Percentiles rank a stretch among this genome's conserved stretches.
Evolutionary conservation across 768 basidiomycete species (phyloP).

Genomic region (Sarcomyxa edulis): DNA sequence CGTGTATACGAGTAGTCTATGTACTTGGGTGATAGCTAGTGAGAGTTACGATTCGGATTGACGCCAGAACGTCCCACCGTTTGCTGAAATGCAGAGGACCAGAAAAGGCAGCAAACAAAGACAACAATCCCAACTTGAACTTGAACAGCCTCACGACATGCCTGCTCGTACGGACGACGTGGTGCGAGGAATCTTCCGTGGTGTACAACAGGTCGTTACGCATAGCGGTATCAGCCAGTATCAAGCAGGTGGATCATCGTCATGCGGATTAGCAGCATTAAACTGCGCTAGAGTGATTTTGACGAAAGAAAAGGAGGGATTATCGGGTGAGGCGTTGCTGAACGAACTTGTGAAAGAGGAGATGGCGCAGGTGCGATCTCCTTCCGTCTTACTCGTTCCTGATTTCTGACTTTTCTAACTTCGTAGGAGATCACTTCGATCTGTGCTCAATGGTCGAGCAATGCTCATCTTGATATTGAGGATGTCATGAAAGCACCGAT

Average conservation of each 20-base stretch:
- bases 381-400: no score
- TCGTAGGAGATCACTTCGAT: conserved; percentile 9
- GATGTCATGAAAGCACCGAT: background rate
- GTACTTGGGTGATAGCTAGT: no score
- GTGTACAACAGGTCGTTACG: no score
- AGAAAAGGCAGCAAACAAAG: no score
- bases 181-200: no score
- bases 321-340: background rate
- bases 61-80: no score
- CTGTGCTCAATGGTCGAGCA: conserved; percentile 7
- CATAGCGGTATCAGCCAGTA: conserved; percentile 4
- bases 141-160: no score
- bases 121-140: no score
- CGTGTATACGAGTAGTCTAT: no score
- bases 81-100: no score
- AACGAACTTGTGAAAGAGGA: background rate
- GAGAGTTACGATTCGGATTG: no score
- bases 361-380: background rate
- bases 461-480: conserved; percentile 7
- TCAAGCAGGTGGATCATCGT: background rate
- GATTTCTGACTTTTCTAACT: background rate
- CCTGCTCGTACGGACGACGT: no score
- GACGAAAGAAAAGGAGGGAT: conserved; percentile 1
- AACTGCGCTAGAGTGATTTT: conserved; percentile 2
- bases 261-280: conserved; percentile 5